Evolutionary conservation across 345 rosid genomes (phyloP).

Genomic region (Acer campestre): DNA sequence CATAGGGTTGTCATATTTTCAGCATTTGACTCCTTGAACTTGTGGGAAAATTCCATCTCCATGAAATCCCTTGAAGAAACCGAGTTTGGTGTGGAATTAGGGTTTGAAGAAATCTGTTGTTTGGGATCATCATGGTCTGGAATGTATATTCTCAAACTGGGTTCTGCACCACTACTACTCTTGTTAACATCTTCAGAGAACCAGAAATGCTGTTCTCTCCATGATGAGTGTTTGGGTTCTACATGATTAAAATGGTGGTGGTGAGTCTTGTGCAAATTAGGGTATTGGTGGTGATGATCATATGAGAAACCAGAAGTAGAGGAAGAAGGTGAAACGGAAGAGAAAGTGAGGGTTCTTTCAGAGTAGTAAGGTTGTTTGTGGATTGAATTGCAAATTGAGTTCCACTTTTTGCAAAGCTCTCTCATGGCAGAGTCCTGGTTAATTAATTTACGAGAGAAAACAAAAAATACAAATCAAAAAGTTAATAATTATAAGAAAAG

Average conservation of each 20-base stretch:
- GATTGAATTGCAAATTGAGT: slow-evolving; percentile 54
- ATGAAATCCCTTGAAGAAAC: slow-evolving; percentile 65
- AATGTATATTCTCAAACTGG: slow-evolving; percentile 47
- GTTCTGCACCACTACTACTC: slow-evolving; percentile 15
- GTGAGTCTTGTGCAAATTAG: slow-evolving; percentile 38
- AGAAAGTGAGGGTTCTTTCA: slow-evolving; percentile 51
- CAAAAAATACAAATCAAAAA: neutral
- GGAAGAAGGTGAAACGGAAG: slow-evolving; percentile 63
- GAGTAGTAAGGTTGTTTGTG: slow-evolving; percentile 46
- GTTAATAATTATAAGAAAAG: slow-evolving; percentile 14
- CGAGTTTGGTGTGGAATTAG: slow-evolving; percentile 62
- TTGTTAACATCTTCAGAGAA: slow-evolving; percentile 29
- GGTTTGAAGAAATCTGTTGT: slow-evolving; percentile 36
- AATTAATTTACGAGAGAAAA: neutral
- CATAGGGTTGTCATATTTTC: slow-evolving; percentile 57
- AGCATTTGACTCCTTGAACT: slow-evolving; percentile 58
- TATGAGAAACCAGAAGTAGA: slow-evolving; percentile 50
- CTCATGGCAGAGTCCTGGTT: slow-evolving; percentile 51
- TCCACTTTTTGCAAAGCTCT: slow-evolving; percentile 68
- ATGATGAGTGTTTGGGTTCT: slow-evolving; percentile 43
- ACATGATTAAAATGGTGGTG: slow-evolving; percentile 25
- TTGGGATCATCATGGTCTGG: slow-evolving; percentile 43
- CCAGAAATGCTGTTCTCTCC: slow-evolving; percentile 40
- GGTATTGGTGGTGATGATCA: slow-evolving; percentile 39
- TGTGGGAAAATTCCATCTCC: slow-evolving; percentile 53